These are phyloP conservation scores for Solanum paucissectum DNA, from an alignment of 257 asterid genomes.

Conservation along the genomic window DNA sequence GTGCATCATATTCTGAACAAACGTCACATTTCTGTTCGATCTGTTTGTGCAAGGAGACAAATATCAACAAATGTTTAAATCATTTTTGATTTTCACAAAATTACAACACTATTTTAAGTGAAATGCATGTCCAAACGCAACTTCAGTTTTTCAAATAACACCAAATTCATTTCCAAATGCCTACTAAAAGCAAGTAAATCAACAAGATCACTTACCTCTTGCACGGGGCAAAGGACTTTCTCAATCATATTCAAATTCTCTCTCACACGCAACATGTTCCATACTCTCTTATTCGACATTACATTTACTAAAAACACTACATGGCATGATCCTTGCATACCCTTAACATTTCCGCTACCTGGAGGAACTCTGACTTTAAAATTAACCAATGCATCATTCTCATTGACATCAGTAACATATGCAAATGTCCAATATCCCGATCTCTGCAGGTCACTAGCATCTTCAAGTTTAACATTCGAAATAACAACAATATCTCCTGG, in stretches of 20 bases:
- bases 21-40: background rate
- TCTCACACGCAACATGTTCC: constrained; percentile 32
- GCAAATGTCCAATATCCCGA: constrained; percentile 28
- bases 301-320: constrained; percentile 35
- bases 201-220: constrained; percentile 19
- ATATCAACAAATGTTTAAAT: background rate
- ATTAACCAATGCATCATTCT: background rate
- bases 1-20: background rate
- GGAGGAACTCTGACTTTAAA: constrained; percentile 16
- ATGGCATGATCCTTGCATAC: background rate
- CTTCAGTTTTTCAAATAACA: background rate
- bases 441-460: constrained; percentile 10
- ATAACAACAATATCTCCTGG: constrained; percentile 37
- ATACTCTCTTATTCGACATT: constrained; percentile 24
- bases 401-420: constrained; percentile 18
- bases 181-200: background rate
- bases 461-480: constrained; percentile 18
- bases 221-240: constrained; percentile 15
- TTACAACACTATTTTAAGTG: no score
- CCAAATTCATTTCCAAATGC: background rate
- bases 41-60: background rate
- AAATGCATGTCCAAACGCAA: background rate
- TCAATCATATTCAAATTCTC: constrained; percentile 19
- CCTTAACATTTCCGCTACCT: background rate
- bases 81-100: background rate